These are phyloP conservation scores for Chlamydomonas sp. DNA, from an alignment of 139 green algal species.

Conservation along the genomic window DNA sequence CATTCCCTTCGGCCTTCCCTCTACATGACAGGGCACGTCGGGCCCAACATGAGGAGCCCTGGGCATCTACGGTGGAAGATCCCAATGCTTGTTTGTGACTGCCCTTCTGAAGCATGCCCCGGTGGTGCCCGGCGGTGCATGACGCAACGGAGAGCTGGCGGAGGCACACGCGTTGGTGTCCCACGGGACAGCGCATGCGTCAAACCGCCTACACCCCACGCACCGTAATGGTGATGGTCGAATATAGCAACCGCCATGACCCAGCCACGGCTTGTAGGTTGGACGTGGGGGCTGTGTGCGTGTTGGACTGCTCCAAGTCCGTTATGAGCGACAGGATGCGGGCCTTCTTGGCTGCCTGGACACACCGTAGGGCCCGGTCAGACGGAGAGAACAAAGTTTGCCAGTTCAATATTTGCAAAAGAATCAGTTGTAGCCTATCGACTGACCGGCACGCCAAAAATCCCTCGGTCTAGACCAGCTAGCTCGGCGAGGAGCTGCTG, in stretches of 20 bases:
- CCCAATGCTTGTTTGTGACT: no score
- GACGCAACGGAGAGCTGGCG: background rate
- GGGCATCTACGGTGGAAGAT: no score
- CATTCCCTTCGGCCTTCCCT: no score
- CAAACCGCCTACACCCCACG: background rate
- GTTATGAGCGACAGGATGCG: slow-evolving; percentile 55
- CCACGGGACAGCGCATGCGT: background rate
- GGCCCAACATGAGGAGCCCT: no score
- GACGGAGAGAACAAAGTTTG: background rate
- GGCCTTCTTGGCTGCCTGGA: slow-evolving; percentile 58
- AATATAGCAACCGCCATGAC: slow-evolving; percentile 82
- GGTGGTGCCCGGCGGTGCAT: background rate
- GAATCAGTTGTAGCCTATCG: background rate
- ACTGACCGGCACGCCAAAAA: slow-evolving; percentile 66
- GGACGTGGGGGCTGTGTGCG: slow-evolving; percentile 42
- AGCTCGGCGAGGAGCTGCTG: slow-evolving; percentile 38
- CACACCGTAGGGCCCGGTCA: background rate
- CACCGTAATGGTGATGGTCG: slow-evolving; percentile 83
- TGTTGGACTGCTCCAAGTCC: slow-evolving; percentile 65
- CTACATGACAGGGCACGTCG: no score
- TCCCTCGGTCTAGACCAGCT: slow-evolving; percentile 61
- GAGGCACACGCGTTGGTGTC: background rate
- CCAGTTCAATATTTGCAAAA: background rate
- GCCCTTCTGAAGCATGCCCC: background rate
- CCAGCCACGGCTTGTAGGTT: slow-evolving; percentile 62